phyloP scores from a whole-genome alignment of 2,329 filamentous ascomycete genomes.

The Hypoxylon sp. region DNA sequence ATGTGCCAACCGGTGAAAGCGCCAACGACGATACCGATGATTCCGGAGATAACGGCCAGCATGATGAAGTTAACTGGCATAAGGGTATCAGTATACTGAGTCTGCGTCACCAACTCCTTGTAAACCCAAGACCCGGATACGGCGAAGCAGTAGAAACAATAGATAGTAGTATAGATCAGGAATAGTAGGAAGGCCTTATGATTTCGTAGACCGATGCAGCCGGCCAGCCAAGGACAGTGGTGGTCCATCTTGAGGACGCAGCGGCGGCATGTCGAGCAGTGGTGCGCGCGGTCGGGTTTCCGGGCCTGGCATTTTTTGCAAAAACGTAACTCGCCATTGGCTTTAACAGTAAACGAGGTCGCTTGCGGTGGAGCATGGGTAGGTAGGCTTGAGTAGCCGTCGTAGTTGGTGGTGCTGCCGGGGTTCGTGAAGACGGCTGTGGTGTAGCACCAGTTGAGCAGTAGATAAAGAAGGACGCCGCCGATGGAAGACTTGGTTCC shows the following conservation, averaged over 20 bases:
- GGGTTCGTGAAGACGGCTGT: conserved; percentile 92
- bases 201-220: conserved; percentile 91
- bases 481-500: conserved; percentile 66
- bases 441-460: conserved; percentile 90
- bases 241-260: conserved; percentile 99
- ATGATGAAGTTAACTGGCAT: conserved; percentile 93
- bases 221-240: conserved; percentile 97
- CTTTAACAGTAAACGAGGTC: conserved; percentile 89
- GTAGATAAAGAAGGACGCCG: conserved; percentile 75
- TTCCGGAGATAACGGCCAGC: conserved; percentile 84
- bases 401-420: conserved; percentile 71
- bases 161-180: conserved; percentile 85
- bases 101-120: conserved; percentile 78
- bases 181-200: conserved; percentile 97
- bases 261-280: conserved; percentile 92
- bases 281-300: conserved; percentile 95
- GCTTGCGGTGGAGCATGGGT: conserved; percentile 69
- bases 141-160: conserved; percentile 83
- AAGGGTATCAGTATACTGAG: conserved; percentile 75
- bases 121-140: conserved; percentile 84
- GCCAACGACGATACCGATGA: conserved; percentile 87
- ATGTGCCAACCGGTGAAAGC: conserved; percentile 95
- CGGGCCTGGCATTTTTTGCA: conserved; percentile 97
- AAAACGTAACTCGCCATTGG: conserved; percentile 84
- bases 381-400: conserved; percentile 82